phyloP scores from a whole-genome alignment of 2,329 filamentous ascomycete genomes.

The Diaporthe vexans region DNA sequence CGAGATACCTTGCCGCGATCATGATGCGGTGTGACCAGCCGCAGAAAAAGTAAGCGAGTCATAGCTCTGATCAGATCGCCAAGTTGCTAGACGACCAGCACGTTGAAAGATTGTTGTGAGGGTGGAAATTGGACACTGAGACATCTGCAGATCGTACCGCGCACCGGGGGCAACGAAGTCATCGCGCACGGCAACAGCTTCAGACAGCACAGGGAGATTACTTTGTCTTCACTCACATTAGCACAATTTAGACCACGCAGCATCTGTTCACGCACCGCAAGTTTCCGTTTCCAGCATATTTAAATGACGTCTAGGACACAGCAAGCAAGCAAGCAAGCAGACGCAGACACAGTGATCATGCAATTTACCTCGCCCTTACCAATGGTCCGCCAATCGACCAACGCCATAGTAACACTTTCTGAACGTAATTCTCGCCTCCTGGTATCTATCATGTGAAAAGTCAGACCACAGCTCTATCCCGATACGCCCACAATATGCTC shows the following conservation, averaged over 20 bases:
- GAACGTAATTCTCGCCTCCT: not conserved
- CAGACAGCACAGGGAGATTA: not conserved
- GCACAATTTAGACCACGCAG: not conserved
- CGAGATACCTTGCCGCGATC: not conserved
- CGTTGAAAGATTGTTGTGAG: not conserved
- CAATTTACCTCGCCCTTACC: conserved; percentile 9
- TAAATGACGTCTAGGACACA: not conserved
- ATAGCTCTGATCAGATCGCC: not conserved
- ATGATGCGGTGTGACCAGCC: conserved; percentile 12
- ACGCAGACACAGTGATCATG: not conserved
- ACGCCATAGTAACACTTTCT: not conserved
- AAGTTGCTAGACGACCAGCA: not conserved
- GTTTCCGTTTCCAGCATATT: no score
- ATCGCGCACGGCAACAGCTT: not conserved
- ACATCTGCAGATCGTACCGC: not conserved
- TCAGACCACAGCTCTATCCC: conserved; percentile 19
- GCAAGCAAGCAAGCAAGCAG: not conserved
- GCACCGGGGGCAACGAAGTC: not conserved
- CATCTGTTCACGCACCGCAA: not conserved
- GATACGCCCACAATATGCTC: conserved; percentile 16
- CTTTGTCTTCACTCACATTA: not conserved
- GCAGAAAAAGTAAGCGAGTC: conserved; percentile 9
- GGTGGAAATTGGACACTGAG: conserved; percentile 5
- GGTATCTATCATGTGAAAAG: conserved; percentile 5
- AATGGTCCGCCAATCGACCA: not conserved